Percentiles rank a stretch among this genome's conserved stretches.
phyloP scores from a whole-genome alignment of 805 yeast genomes.

The Nakazawaea ernobii region DNA sequence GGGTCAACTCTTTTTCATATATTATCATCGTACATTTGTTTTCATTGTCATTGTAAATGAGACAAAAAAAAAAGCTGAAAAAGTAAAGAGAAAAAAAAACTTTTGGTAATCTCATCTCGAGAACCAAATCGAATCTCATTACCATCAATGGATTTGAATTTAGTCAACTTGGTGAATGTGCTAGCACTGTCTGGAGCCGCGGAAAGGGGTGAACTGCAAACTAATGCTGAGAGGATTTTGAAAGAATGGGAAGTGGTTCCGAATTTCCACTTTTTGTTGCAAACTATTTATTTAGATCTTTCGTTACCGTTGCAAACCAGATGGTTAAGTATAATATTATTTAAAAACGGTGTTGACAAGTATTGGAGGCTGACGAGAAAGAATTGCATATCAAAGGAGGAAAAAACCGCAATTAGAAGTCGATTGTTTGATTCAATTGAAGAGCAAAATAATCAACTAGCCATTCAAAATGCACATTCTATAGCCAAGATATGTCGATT shows the following conservation, averaged over 20 bases:
- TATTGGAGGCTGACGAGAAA: slow-evolving; percentile 74
- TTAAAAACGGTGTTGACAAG: slow-evolving; percentile 82
- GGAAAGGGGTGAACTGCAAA: slow-evolving; percentile 46
- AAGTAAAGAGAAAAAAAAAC: not conserved
- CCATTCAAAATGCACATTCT: slow-evolving; percentile 82
- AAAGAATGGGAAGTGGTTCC: slow-evolving; percentile 62
- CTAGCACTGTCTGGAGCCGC: slow-evolving; percentile 46
- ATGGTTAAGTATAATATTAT: slow-evolving; percentile 83
- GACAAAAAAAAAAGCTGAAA: not conserved
- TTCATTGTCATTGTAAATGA: too few species aligned
- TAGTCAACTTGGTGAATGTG: slow-evolving; percentile 26
- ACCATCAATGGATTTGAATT: slow-evolving; percentile 19
- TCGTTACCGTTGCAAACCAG: slow-evolving; percentile 59
- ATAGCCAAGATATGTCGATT: slow-evolving; percentile 70
- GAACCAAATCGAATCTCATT: not conserved
- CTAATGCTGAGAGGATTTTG: slow-evolving; percentile 63
- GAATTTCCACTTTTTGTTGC: slow-evolving; percentile 25
- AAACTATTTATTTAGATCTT: slow-evolving; percentile 54
- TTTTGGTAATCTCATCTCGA: not conserved
- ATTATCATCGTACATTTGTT: too few species aligned
- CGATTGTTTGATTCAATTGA: slow-evolving; percentile 51
- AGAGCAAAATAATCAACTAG: slow-evolving; percentile 69
- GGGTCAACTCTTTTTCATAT: too few species aligned
- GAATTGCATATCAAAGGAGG: slow-evolving; percentile 51
- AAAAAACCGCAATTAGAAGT: slow-evolving; percentile 56